phyloP scores from a whole-genome alignment of 192 early-diverging fungal species.

The Gryganskiella cystojenkinii region DNA sequence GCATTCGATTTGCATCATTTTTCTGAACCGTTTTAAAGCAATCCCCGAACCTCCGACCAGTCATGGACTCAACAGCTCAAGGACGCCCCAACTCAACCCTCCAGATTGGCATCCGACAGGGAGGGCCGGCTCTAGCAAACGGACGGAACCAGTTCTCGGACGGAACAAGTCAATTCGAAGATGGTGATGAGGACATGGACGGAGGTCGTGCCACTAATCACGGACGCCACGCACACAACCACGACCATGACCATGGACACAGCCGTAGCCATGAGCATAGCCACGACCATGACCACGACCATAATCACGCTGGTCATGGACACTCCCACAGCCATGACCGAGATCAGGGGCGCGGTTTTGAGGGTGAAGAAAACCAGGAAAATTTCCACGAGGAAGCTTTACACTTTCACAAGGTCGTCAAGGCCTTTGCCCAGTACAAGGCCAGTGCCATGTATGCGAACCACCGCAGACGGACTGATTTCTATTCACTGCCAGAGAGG shows the following conservation, averaged over 20 bases:
- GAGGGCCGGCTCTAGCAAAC: neutral
- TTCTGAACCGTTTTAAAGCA: too few species aligned
- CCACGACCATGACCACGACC: constrained; percentile 21
- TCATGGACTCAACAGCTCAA: constrained; percentile 6
- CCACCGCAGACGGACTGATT: constrained; percentile 71
- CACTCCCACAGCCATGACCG: constrained; percentile 7
- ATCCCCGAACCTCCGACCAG: too few species aligned
- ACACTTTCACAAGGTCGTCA: constrained; percentile 65
- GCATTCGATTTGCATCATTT: too few species aligned
- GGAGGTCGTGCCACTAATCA: neutral
- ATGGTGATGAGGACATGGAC: constrained; percentile 14
- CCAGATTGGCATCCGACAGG: constrained; percentile 24
- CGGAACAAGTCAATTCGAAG: neutral
- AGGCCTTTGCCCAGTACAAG: constrained; percentile 73
- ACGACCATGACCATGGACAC: constrained; percentile 10
- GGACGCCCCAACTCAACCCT: constrained; percentile 13
- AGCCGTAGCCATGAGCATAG: constrained; percentile 7
- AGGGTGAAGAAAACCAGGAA: constrained; percentile 29
- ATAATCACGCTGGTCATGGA: constrained; percentile 11
- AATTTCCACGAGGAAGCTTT: constrained; percentile 46
- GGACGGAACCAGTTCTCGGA: constrained; percentile 9
- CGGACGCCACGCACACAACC: neutral
- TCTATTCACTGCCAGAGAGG: constrained; percentile 67
- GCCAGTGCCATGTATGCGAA: constrained; percentile 66
- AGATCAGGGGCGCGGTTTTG: neutral